Evolutionary conservation across 306 rosid genomes (phyloP).

Genomic region (Pachyrhizus erosus): DNA sequence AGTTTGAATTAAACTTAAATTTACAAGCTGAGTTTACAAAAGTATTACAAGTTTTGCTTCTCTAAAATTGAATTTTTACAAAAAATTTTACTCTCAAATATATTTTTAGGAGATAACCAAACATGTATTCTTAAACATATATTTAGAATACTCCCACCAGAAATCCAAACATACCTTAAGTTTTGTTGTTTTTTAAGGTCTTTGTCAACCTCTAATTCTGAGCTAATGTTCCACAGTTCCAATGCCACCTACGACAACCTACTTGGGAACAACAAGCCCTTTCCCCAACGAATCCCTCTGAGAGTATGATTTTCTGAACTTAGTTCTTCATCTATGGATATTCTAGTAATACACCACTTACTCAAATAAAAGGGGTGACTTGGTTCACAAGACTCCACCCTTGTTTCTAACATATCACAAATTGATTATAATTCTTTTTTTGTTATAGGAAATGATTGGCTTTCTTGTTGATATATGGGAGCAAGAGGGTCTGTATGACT

Average conservation of each 20-base stretch:
- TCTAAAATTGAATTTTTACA: no score
- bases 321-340: background rate
- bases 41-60: background rate
- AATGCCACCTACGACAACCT: slow-evolving; percentile 73
- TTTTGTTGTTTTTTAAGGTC: background rate
- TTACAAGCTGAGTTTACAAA: no score
- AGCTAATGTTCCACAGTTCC: slow-evolving; percentile 58
- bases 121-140: no score
- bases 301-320: slow-evolving; percentile 60
- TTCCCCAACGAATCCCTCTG: slow-evolving; percentile 71
- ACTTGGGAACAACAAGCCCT: slow-evolving; percentile 71
- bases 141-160: no score
- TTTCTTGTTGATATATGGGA: slow-evolving; percentile 90
- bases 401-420: background rate
- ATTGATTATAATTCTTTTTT: slow-evolving; percentile 34
- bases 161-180: no score
- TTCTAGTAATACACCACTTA: background rate
- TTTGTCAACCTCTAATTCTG: slow-evolving; percentile 33
- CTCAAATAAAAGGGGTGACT: slow-evolving; percentile 2
- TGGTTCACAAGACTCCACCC: background rate
- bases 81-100: no score
- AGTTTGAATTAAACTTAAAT: no score
- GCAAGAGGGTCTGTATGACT: slow-evolving; percentile 81
- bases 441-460: slow-evolving; percentile 80
- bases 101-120: no score